These are phyloP conservation scores for Candida orba DNA, from an alignment of 805 yeast genomes.

Conservation along the genomic window DNA sequence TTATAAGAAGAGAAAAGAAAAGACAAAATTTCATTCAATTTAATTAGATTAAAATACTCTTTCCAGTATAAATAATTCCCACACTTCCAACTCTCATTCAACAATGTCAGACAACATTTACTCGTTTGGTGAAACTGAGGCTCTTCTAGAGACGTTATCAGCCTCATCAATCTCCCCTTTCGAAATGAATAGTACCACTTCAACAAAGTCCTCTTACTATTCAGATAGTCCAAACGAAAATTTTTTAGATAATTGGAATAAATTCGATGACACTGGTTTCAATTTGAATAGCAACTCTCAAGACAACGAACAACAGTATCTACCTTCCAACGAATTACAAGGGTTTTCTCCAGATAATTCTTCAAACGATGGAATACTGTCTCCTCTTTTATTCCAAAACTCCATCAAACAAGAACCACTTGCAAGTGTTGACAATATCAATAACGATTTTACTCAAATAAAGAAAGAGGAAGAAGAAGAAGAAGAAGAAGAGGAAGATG, in stretches of 20 bases:
- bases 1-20: too few relatives aligned
- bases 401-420: conserved; percentile 1
- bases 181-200: conserved; percentile 13
- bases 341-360: conserved; percentile 3
- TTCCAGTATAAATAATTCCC: too few relatives aligned
- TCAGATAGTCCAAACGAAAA: conserved; percentile 18
- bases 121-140: conserved; percentile 24
- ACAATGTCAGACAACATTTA: conserved; percentile 8
- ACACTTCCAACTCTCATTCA: too few relatives aligned
- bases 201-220: conserved; percentile 17
- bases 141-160: conserved; percentile 22
- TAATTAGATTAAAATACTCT: too few relatives aligned
- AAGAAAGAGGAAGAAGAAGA: not conserved
- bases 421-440: too few relatives aligned
- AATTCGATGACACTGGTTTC: conserved; percentile 1
- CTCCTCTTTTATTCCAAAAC: not conserved
- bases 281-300: not conserved
- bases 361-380: conserved; percentile 1
- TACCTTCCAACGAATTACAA: too few relatives aligned
- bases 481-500: conserved; percentile 5
- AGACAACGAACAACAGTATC: too few relatives aligned
- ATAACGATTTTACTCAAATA: too few relatives aligned
- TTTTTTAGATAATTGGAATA: conserved; percentile 11
- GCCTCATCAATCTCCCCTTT: conserved; percentile 20
- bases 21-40: too few relatives aligned